Evolutionary conservation across 306 rosid genomes (phyloP).

Genomic region (Acacia acuminata): DNA sequence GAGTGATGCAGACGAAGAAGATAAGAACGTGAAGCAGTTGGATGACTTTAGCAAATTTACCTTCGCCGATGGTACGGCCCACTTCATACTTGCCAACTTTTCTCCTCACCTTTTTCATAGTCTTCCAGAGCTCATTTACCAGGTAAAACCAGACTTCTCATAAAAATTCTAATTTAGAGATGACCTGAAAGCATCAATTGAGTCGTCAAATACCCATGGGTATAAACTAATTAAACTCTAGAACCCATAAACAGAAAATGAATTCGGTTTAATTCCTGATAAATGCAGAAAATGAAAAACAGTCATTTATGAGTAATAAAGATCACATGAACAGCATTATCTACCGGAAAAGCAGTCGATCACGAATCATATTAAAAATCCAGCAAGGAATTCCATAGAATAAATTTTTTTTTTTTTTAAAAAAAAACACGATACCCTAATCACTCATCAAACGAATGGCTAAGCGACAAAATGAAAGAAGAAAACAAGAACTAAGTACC

Average conservation of each 20-base stretch:
- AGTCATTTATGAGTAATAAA: not conserved
- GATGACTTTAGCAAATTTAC: conserved; percentile 95
- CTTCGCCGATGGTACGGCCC: conserved; percentile 86
- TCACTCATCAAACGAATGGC: not conserved
- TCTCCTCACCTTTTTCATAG: conserved; percentile 56
- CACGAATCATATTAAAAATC: not conserved
- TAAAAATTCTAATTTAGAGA: conserved; percentile 9
- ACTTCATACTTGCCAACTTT: conserved; percentile 90
- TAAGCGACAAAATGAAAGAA: not conserved
- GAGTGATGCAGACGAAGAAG: too few relatives aligned
- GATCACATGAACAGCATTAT: not conserved
- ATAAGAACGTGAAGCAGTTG: too few relatives aligned
- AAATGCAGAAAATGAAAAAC: not conserved
- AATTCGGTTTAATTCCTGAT: not conserved
- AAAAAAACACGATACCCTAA: not conserved
- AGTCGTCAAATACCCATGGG: not conserved
- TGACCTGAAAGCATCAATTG: conserved; percentile 27
- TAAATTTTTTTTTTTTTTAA: too few relatives aligned
- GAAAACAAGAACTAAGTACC: not conserved
- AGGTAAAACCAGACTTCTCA: not conserved
- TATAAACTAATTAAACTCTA: not conserved
- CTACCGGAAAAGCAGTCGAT: not conserved
- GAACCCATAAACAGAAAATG: not conserved
- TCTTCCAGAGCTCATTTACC: conserved; percentile 38
- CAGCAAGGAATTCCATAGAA: not conserved